Evolutionary conservation across 1,284 basidiomycete species (phyloP), one percentile per base, ranked within the genome.

Genomic region (Apiotrichum brassicae): DNA sequence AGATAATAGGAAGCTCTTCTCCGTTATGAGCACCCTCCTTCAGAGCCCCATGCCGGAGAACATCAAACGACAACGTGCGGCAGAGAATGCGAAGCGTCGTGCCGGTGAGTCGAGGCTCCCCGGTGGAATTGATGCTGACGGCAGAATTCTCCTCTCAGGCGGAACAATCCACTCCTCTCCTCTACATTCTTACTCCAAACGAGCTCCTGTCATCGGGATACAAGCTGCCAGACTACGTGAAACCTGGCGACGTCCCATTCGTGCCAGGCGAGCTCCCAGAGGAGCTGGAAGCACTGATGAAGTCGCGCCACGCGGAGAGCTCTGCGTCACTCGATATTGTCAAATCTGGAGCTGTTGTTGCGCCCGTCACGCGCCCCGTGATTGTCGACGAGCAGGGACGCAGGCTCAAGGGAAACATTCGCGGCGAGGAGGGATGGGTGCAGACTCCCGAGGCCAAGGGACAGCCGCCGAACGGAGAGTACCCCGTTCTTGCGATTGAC

Each of bases 121-220:
- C n/a, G n/a, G n/a, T n/a, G n/a, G n/a, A n/a, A n/a, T n/a, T n/a
- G n/a, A n/a, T n/a, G n/a, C 53, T 51, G 49, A 51, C 42, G 8
- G n/a, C 26, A 48, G 51, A 33, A 14, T 18, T 43, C 18, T 35
- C n/a, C n/a, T n/a, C 33, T 43, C 49, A 45, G 45, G 41, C 26
- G 4, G 43, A 59, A 30, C 48, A 54, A 34, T 52, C 58, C 19
- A 58, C 63, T 5, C 85, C 87, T 2, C 66, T 80, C 43, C 77
- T 82, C 41, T 92, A 87, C 70, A 65, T 90, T 37, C 76, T 94
- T 20, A 81, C 83, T 0, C 74, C 83, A 9, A 82, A 87, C 50
- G 84, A 91, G 65, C 92, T 95, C 87, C 76, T 85, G 43, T 87
- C 91, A 64, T 89, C 94, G 63, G 87, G 89, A 46, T 95, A 93